A percentile compares a stretch with the other conserved stretches of the same genome.
Conservation (phyloP, 2,329 filamentous ascomycete species). For the Colletotrichum euphorbiae region DNA sequence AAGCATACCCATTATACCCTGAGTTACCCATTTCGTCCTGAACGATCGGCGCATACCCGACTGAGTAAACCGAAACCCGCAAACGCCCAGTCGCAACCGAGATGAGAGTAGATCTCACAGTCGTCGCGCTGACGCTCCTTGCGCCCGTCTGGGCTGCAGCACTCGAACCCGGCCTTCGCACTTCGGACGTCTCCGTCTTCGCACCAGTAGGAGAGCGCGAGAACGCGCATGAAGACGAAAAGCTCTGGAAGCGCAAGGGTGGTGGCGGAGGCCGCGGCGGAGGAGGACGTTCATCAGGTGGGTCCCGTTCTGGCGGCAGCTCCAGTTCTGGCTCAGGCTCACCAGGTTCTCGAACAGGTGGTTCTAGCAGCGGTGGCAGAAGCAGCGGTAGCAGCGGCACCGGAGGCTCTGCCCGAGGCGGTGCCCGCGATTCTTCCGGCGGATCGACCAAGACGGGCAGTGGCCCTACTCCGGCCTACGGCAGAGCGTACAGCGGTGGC, state of each 20-base stretch:
- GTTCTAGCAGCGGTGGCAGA: conserved; percentile 29
- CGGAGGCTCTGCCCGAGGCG: conserved; percentile 26
- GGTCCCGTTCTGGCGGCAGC: conserved; percentile 20
- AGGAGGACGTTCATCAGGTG: conserved; percentile 20
- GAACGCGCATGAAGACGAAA: conserved; percentile 46
- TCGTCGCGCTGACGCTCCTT: conserved; percentile 46
- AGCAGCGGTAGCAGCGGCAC: conserved; percentile 36
- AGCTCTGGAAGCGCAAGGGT: conserved; percentile 71
- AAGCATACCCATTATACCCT: not conserved
- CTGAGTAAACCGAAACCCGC: conserved; percentile 4
- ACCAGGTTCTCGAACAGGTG: conserved; percentile 41
- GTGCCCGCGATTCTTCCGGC: conserved; percentile 52
- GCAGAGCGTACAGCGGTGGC: conserved; percentile 77
- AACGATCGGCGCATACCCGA: not conserved
- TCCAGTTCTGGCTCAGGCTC: conserved; percentile 34
- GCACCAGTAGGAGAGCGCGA: conserved; percentile 40
- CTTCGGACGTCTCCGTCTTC: conserved; percentile 30
- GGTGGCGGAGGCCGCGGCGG: conserved; percentile 66
- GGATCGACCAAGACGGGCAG: conserved; percentile 68
- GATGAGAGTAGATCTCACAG: conserved; percentile 49
- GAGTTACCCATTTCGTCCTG: not conserved
- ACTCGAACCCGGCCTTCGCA: conserved; percentile 41
- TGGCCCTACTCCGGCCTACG: conserved; percentile 68
- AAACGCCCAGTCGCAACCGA: conserved; percentile 23
- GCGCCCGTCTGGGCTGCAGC: conserved; percentile 42